Evolutionary conservation across 148 eudicot genomes (phyloP), one percentile per base, ranked within the genome.

Genomic region (Rhododendron ovatum): DNA sequence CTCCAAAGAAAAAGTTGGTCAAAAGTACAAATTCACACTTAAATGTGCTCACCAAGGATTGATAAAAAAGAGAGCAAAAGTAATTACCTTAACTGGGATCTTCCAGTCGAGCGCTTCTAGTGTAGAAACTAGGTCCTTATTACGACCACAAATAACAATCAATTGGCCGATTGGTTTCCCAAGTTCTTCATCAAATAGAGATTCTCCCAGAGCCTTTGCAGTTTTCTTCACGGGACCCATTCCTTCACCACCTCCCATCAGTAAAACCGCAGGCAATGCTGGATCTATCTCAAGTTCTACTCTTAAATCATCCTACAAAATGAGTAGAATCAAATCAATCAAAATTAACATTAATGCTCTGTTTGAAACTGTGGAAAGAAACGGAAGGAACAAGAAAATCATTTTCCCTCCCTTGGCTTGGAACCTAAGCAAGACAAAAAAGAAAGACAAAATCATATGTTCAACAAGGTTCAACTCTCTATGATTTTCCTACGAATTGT

Each of bases 161-260:
- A 95, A 57, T 85, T 96, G 99, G 5, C 99, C 99, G n/a, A 96
- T 92, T 45, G 99, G 96, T 88, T 92, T 93, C 59, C 89, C 92
- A 1, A 81, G 88, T 78, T 89, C 90, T 84, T 90, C 87, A 83
- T 96, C 92, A 9, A 89, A 94, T 82, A 96, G 88, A 50, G 95
- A 87, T 80, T 93, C 94, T 84, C 89, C 95, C 84, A 96, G 95
- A 83, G 98, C 98, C 89, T 88, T 57, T 4, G 99, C 99, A 26
- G 99, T 96, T 87, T 96, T 91, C 88, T 93, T 90, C 37, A 96
- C 99, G 12, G 99, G 99, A 1, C 99, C 99, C 99, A 96, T 96
- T 81, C 99, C 99, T 92, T 96, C 99, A 17, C 99, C 99, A 18
- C 99, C 99, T 67, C 99, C 99, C 99, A 96, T 96, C 77, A 96